Evolutionary conservation across 371 early-diverging fungal genomes (phyloP).

Genomic region (Apophysomyces ossiformis): DNA sequence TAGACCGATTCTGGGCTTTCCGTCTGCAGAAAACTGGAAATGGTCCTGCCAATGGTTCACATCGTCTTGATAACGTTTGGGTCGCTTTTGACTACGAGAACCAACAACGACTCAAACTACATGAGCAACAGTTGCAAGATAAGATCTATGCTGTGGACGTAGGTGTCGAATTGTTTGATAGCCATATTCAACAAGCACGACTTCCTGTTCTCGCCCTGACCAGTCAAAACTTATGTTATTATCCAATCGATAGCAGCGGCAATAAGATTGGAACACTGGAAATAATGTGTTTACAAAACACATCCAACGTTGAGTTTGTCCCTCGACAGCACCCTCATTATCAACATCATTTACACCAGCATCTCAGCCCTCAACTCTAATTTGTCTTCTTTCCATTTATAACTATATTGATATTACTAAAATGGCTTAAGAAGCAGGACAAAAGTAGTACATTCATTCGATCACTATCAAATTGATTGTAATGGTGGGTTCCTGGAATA

Average conservation of each 20-base stretch:
- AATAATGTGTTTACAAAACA: slow-evolving; percentile 23
- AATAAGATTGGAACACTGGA: slow-evolving; percentile 23
- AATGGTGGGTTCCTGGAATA: no score
- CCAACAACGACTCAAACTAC: slow-evolving; percentile 24
- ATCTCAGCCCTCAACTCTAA: neutral
- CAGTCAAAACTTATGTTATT: slow-evolving; percentile 25
- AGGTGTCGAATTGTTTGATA: slow-evolving; percentile 35
- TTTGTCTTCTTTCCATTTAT: neutral
- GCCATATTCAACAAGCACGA: slow-evolving; percentile 34
- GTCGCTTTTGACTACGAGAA: slow-evolving; percentile 39
- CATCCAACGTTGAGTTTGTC: slow-evolving; percentile 20
- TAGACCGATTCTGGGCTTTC: slow-evolving; percentile 42
- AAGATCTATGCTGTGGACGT: slow-evolving; percentile 9
- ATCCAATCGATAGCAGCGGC: slow-evolving; percentile 21
- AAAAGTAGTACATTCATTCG: no score
- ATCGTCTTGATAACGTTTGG: slow-evolving; percentile 24
- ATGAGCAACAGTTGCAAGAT: slow-evolving; percentile 11
- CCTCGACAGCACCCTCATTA: slow-evolving; percentile 18
- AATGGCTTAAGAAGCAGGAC: neutral
- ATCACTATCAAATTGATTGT: no score
- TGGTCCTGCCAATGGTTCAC: neutral
- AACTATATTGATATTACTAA: neutral
- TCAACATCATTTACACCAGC: neutral
- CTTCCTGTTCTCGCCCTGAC: slow-evolving; percentile 34
- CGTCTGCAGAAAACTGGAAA: neutral